Conservation (phyloP, 805 yeast species). For the Lachancea kluyveri region DNA sequence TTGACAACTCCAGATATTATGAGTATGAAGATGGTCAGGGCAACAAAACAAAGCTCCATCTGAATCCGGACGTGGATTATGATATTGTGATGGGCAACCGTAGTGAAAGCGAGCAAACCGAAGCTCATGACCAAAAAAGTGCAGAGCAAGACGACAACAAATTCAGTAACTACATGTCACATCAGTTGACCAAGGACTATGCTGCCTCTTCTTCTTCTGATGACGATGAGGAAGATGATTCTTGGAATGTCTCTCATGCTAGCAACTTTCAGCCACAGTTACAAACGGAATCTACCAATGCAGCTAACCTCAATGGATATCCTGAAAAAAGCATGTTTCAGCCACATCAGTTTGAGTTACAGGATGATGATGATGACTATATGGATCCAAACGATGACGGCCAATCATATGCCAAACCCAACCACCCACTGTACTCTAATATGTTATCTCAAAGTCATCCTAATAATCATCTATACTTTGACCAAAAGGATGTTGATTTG, state of each 20-base stretch:
- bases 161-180: constrained; percentile 26
- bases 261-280: constrained; percentile 3
- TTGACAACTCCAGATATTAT: constrained; percentile 29
- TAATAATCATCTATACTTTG: constrained; percentile 5
- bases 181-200: constrained; percentile 15
- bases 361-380: constrained; percentile 58
- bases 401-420: constrained; percentile 56
- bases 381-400: constrained; percentile 82
- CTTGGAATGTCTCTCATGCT: constrained; percentile 5
- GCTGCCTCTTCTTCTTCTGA: constrained; percentile 12
- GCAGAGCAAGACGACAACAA: constrained; percentile 19
- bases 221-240: constrained; percentile 18
- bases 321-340: constrained; percentile 36
- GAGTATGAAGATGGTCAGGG: constrained; percentile 33
- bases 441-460: constrained; percentile 23
- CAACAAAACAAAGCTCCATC: constrained; percentile 27
- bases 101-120: constrained; percentile 22
- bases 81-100: constrained; percentile 15
- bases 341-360: constrained; percentile 39
- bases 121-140: constrained; percentile 18
- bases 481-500: constrained; percentile 14
- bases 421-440: constrained; percentile 49
- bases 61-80: constrained; percentile 35
- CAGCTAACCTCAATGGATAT: constrained; percentile 5
- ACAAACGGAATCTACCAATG: constrained; percentile 2